Evolutionary conservation across 176 grass and related monocot species (phyloP), one percentile per base, ranked within the genome.

Genomic region (Musa schizocarpa): DNA sequence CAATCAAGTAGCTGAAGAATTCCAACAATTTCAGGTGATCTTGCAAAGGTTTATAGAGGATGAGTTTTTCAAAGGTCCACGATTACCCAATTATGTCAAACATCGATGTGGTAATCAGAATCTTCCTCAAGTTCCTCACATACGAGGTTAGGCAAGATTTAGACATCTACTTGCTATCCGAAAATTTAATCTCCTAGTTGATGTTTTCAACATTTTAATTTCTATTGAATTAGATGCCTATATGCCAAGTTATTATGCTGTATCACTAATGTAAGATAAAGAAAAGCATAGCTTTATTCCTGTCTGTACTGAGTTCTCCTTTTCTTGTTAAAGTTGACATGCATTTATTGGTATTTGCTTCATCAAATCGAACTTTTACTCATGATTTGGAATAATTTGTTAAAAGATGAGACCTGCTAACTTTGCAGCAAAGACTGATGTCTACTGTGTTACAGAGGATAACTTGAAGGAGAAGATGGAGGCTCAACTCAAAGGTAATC

Each of bases 1-100:
- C 82, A 99, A 92, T 79, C 88, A 94, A 66, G 90, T 87, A 50
- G 95, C 91, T 9, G 91, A 81, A 11, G 95, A 99, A 29, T 92
- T 99, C 81, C 95, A 99, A 64, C 88, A 94, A 76, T 94, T 99
- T 71, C 95, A 94, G 80, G 95, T 94, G 2, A 65, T 94, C 63
- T 59, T 99, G 62, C 88, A 91, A 50, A 85, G 95, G 76, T 99
- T 99, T 19, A 76, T 99, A 3, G 95, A 99, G 71, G 85, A 99
- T 3, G 95, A 99, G 69, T 74, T 82, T 0, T 94, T 94, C 78
- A 86, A 94, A 77, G 88, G 82, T 11, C 86, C 88, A 11, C 82
- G 95, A 74, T 49, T 99, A 66, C 91, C 95, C 2, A 89, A 99
- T 77, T 99, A 99, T 76, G 87, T 99, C 54, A 99, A 94, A 10